Base-by-base conservation (phyloP, 331 rosid genomes). In the Malus hybrid region DNA sequence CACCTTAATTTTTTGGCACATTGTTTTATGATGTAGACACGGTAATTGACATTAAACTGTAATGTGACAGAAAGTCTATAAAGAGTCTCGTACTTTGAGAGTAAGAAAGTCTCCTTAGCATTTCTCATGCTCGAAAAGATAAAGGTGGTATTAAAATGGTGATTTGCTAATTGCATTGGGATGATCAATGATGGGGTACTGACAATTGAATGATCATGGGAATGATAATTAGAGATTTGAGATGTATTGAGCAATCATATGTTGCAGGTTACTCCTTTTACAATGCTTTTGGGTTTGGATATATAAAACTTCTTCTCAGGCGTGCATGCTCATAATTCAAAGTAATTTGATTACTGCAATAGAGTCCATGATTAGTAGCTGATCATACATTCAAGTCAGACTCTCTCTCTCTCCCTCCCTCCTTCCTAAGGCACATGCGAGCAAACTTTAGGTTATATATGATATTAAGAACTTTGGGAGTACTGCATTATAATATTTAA, bases 221-320 rank as follows among this genome's bases (percentile, higher is more conserved):
- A 84, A 84, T 68, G 85, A 78, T 81, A 64, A 55, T 75, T 34
- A 52, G 75, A 77, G 75, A 80, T 69, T 80, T 66, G 65, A 28
- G 67, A 61, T 59, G 83, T 33, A 77, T 68, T 75, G 65, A 52
- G 81, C 88, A 85, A 81, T 81, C 85, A 81, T 85, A 70, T 71
- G 69, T 34, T 77, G 73, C 76, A 62, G 79, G 54, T 60, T 70
- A 56, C 8, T 69, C 33, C 65, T 71, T 42, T 64, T 44, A 9
- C 10, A 42, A 57, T 46, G 65, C 75, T 76, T 78, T 78, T 79
- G 31, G 77, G 80, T 52, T 67, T 74, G 80, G 76, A 74, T 81
- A 52, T 52, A 52, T 59, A 78, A 81, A 80, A 68, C 31, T 72
- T 34, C 48, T 55, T 54, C 39, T 50, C 61, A 69, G 75, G 87